Evolutionary conservation across 352 stramenopile species (phyloP).

Genomic region (Phytophthora quininea): DNA sequence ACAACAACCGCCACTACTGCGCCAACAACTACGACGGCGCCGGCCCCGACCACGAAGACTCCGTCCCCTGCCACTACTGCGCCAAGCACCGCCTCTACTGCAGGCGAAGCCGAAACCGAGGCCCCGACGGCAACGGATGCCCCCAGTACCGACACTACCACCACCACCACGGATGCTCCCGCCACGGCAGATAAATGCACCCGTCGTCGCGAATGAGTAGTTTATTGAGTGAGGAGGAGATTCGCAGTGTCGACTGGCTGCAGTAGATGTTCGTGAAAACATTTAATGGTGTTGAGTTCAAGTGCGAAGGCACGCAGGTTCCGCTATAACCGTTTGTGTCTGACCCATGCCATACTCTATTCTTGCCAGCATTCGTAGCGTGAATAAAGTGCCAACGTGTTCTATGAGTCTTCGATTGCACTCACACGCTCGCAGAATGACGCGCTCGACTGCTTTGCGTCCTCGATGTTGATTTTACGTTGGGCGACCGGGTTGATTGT

Average conservation of each 20-base stretch:
- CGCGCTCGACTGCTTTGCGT: no score
- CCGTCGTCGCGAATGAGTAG: constrained; percentile 27
- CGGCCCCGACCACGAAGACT: constrained; percentile 7
- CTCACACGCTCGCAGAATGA: no score
- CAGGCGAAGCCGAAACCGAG: constrained; percentile 16
- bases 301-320: neutral
- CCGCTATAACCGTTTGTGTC: neutral
- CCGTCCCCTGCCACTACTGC: constrained; percentile 8
- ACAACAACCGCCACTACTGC: constrained; percentile 10
- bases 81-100: constrained; percentile 6
- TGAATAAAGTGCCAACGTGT: no score
- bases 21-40: constrained; percentile 10
- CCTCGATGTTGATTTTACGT: no score
- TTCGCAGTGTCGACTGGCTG: neutral
- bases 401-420: no score
- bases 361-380: no score
- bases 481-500: no score
- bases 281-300: constrained; percentile 5
- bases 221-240: constrained; percentile 1
- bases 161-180: constrained; percentile 16
- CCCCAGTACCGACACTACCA: constrained; percentile 6
- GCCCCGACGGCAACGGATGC: constrained; percentile 8
- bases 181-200: constrained; percentile 26
- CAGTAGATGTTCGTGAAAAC: constrained; percentile 18
- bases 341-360: no score